Percentiles rank a stretch among this genome's conserved stretches.
Evolutionary conservation across 2,329 filamentous ascomycete genomes (phyloP).

Genomic region (Chaetomiaceae sp.): DNA sequence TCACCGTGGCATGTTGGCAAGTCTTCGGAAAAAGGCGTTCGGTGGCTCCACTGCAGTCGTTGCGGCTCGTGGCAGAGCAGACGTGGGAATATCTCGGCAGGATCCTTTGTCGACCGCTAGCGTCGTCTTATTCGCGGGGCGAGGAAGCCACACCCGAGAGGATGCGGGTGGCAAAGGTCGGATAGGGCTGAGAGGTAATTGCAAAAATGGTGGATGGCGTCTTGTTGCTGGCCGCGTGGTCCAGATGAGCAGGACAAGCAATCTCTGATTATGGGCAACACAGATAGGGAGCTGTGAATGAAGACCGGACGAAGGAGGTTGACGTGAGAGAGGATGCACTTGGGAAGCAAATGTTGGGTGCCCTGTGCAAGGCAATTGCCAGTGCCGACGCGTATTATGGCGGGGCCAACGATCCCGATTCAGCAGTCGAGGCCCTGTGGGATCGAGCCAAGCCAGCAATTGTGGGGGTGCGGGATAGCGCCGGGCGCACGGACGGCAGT

Average conservation of each 20-base stretch:
- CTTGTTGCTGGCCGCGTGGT: background rate
- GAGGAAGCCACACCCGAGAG: background rate
- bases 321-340: background rate
- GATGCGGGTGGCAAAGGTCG: background rate
- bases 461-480: constrained; percentile 10
- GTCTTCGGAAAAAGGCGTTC: background rate
- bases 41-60: background rate
- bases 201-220: background rate
- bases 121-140: background rate
- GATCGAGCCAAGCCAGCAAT: background rate
- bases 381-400: constrained; percentile 1
- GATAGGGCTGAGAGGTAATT: background rate
- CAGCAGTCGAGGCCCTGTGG: background rate
- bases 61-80: constrained; percentile 5
- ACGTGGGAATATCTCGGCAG: background rate
- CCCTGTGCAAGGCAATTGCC: too few relatives aligned
- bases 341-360: background rate
- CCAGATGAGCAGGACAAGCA: too few relatives aligned
- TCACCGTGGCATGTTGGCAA: constrained; percentile 10
- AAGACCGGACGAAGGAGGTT: background rate
- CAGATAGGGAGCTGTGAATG: background rate
- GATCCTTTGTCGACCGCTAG: background rate
- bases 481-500: background rate
- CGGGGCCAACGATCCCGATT: background rate
- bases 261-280: too few relatives aligned